Evolutionary conservation across 2,329 filamentous ascomycete species (phyloP).

Genomic region (Erysiphe neolycopersici): DNA sequence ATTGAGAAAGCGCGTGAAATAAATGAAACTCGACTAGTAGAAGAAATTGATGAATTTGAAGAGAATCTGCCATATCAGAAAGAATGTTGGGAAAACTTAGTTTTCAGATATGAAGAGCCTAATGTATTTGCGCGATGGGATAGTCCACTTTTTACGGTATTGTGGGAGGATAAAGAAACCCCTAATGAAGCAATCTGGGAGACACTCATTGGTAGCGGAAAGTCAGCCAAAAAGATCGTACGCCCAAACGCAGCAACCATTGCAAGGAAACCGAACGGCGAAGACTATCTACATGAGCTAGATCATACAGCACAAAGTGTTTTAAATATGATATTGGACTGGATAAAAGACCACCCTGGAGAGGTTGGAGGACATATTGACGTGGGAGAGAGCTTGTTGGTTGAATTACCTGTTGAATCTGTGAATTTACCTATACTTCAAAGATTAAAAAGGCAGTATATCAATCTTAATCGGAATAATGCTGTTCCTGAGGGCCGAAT

Average conservation of each 20-base stretch:
- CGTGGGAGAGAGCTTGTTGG: constrained; percentile 21
- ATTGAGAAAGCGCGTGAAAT: constrained; percentile 25
- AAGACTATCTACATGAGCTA: constrained; percentile 55
- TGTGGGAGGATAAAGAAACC: constrained; percentile 46
- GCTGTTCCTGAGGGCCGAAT: constrained; percentile 26
- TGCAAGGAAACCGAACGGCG: constrained; percentile 31
- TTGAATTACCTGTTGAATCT: constrained; percentile 38
- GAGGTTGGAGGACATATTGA: constrained; percentile 28
- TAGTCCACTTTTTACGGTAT: constrained; percentile 52
- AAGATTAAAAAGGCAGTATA: constrained; percentile 49
- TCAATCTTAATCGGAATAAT: constrained; percentile 47
- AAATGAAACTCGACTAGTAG: constrained; percentile 30
- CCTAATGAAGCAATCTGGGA: constrained; percentile 52
- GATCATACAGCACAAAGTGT: constrained; percentile 58
- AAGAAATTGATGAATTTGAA: constrained; percentile 12
- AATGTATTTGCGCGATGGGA: constrained; percentile 72
- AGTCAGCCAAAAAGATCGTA: constrained; percentile 32
- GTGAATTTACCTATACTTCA: constrained; percentile 52
- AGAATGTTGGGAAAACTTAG: constrained; percentile 13
- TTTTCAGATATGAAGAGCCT: constrained; percentile 60
- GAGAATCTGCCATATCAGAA: constrained; percentile 12
- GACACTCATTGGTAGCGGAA: constrained; percentile 30
- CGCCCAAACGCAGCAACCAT: constrained; percentile 54
- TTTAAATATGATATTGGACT: constrained; percentile 39
- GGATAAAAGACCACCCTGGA: constrained; percentile 33